These are phyloP conservation scores for Komagataella pastoris DNA, from an alignment of 805 yeast species.

Conservation along the genomic window DNA sequence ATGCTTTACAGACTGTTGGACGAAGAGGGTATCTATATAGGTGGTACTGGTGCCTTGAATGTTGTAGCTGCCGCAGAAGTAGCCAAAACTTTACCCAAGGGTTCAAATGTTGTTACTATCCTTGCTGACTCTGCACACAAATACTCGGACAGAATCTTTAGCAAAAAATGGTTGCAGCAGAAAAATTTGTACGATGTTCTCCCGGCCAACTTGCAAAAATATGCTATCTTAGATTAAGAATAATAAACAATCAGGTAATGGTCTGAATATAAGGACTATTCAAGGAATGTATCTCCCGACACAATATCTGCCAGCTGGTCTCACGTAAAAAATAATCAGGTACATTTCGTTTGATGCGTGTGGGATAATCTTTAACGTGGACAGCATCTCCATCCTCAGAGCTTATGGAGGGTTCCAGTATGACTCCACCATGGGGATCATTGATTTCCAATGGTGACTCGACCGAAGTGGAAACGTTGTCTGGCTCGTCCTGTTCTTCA, in stretches of 20 bases:
- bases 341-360: neutral
- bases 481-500: neutral
- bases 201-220: conserved; percentile 61
- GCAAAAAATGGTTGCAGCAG: conserved; percentile 60
- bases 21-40: conserved; percentile 83
- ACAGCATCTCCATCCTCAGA: neutral
- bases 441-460: neutral
- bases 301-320: conserved; percentile 80
- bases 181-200: conserved; percentile 54
- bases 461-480: neutral
- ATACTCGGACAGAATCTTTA: conserved; percentile 71
- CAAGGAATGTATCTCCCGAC: conserved; percentile 70
- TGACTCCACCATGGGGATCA: neutral
- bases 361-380: neutral
- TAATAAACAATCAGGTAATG: neutral
- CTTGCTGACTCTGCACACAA: conserved; percentile 86
- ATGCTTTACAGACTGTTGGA: conserved; percentile 78
- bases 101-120: conserved; percentile 75
- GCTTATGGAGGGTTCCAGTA: neutral
- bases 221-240: conserved; percentile 32
- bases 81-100: conserved; percentile 65
- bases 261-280: conserved; percentile 47
- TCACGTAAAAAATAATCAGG: conserved; percentile 30
- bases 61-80: conserved; percentile 80
- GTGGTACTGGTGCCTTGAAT: conserved; percentile 84